Evolutionary conservation across 2,329 filamentous ascomycete species (phyloP), one percentile per base, ranked within the genome.

Genomic region (Fusarium sp.): DNA sequence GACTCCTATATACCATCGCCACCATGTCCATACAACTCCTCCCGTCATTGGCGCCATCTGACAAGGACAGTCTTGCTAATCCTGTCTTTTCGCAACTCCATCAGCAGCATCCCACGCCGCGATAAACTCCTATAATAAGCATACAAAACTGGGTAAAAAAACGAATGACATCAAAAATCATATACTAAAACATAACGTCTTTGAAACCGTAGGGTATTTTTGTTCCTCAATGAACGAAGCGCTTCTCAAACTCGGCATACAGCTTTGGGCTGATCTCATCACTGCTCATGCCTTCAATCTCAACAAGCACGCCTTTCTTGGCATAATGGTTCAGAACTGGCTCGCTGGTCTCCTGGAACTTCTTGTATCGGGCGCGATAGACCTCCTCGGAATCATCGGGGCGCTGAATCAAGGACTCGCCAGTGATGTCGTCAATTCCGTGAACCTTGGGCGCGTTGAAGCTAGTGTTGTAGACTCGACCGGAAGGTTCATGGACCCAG

Each of bases 251-350:
- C 79, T 97, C 94, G 10, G 83, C 80, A 74, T 93, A 92, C 26
- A 99, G 83, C 82, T 94, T 89, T n/a, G 96, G 96, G 53, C 87
- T 94, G 72, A 99, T 99, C 81, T 98, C 96, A 75, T 99, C 93
- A 75, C 94, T 97, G 77, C 89, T 95, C 79, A 94, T 88, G 21
- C 96, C 96, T 71, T 93, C 85, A 6, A 97, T 93, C 64, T 93
- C 92, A 87, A 92, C 93, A 36, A 99, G 81, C 14, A 97, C 89
- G 11, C 93, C 93, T 76, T 91, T 91, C 67, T 87, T 86, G 48
- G 92, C 91, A 75, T 99, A 99, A 79, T 97, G 93, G 70, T 97
- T 91, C 19, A 99, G 83, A 43, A 99, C 81, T 17, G 93, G 91
- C 77, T 89, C 85, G 77, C 92, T 97, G 6, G 91, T 95, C 78